Evolutionary conservation across 75 land plant species (phyloP).

Genomic region (Sequoia sempervirens): DNA sequence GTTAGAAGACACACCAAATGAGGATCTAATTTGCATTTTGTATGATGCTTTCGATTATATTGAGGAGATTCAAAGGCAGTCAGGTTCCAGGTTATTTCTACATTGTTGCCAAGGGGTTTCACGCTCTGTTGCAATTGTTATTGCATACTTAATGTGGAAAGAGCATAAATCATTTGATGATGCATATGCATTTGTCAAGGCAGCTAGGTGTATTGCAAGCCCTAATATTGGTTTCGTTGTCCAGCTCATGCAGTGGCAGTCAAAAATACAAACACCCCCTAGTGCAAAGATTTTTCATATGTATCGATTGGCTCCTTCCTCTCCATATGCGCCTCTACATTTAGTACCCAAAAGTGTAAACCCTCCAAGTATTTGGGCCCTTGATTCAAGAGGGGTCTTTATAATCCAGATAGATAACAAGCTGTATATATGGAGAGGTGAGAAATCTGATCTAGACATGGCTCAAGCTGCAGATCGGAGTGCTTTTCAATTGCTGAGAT

Average conservation of each 20-base stretch:
- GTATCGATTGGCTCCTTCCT: conserved; percentile 39
- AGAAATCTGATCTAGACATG: conserved; percentile 21
- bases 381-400: conserved; percentile 51
- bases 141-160: conserved; percentile 52
- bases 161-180: conserved; percentile 29
- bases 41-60: conserved; percentile 43
- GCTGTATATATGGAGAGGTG: conserved; percentile 45
- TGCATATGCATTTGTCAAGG: conserved; percentile 29
- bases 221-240: conserved; percentile 48
- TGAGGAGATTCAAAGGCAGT: conserved; percentile 32
- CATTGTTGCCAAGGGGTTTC: conserved; percentile 54
- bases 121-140: conserved; percentile 35
- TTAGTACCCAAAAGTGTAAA: conserved; percentile 28
- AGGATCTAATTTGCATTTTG: conserved; percentile 35
- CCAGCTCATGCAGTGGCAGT: conserved; percentile 48
- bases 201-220: conserved; percentile 20
- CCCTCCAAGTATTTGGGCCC: conserved; percentile 13
- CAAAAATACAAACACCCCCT: conserved; percentile 6
- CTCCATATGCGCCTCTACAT: conserved; percentile 35
- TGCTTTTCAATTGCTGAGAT: conserved; percentile 44
- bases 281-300: conserved; percentile 3
- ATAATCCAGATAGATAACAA: conserved; percentile 21
- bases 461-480: conserved; percentile 27
- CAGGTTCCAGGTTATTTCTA: conserved; percentile 35
- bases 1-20: conserved; percentile 37